phyloP scores from a whole-genome alignment of 306 rosid species.

The Cucumis melo region DNA sequence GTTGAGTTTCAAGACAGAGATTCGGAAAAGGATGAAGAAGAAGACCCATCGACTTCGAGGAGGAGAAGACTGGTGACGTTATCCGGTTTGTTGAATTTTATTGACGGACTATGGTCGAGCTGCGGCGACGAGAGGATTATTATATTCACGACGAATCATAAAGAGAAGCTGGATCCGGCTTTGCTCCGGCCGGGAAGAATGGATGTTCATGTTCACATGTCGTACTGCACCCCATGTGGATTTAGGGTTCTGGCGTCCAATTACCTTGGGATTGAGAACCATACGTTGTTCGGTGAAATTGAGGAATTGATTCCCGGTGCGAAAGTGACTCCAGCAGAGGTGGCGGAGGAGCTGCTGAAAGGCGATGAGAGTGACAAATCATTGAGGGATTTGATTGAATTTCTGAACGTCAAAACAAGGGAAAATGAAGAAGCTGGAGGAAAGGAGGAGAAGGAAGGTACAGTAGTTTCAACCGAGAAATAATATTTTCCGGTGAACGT shows the following conservation, averaged over 20 bases:
- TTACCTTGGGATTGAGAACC: slow-evolving; percentile 26
- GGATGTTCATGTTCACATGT: slow-evolving; percentile 43
- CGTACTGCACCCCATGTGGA: slow-evolving; percentile 30
- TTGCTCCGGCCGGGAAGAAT: slow-evolving; percentile 35
- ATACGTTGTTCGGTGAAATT: slow-evolving; percentile 11
- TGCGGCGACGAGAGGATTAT: slow-evolving; percentile 43
- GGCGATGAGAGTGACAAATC: slow-evolving; percentile 4
- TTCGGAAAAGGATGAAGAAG: neutral
- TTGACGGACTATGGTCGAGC: slow-evolving; percentile 36
- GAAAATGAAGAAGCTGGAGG: slow-evolving; percentile 17
- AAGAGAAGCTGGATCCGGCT: slow-evolving; percentile 30
- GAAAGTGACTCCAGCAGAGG: slow-evolving; percentile 26
- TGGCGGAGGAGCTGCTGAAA: slow-evolving; percentile 25
- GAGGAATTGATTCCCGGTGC: slow-evolving; percentile 2
- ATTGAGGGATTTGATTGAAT: slow-evolving; percentile 11
- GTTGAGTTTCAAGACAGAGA: slow-evolving; percentile 37
- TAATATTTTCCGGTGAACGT: too few species aligned
- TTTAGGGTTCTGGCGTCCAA: slow-evolving; percentile 17
- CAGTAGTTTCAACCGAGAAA: too few species aligned
- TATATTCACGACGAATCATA: slow-evolving; percentile 38
- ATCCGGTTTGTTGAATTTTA: slow-evolving; percentile 34
- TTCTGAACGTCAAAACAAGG: slow-evolving; percentile 10
- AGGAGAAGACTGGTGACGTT: slow-evolving; percentile 20
- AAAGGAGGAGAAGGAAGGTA: neutral
- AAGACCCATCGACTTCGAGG: neutral